These are phyloP conservation scores for Incumbomyces lentus DNA, from an alignment of 2,329 filamentous ascomycete genomes.

Conservation along the genomic window DNA sequence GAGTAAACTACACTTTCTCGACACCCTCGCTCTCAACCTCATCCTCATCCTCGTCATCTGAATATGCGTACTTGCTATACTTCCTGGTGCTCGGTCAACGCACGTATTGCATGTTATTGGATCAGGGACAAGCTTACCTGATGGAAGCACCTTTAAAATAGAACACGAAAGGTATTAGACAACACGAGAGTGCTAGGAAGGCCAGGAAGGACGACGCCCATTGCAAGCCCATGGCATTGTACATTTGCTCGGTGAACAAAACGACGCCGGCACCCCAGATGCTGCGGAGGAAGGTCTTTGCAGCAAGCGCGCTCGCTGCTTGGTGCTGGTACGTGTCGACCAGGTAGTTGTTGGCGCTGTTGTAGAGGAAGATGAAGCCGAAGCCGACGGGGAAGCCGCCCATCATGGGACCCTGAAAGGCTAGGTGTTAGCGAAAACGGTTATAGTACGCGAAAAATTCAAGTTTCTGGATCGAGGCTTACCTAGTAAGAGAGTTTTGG, in stretches of 20 bases:
- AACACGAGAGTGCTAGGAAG: conserved; percentile 67
- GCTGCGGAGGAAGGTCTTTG: conserved; percentile 79
- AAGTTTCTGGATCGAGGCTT: not conserved
- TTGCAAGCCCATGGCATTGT: conserved; percentile 58
- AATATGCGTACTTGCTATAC: conserved; percentile 63
- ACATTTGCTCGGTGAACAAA: conserved; percentile 77
- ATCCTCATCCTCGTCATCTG: conserved; percentile 35
- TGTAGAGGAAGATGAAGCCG: conserved; percentile 77
- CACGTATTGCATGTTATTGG: too few relatives aligned
- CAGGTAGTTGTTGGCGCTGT: conserved; percentile 66
- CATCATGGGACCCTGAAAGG: conserved; percentile 62
- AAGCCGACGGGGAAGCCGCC: conserved; percentile 66
- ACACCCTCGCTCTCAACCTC: not conserved
- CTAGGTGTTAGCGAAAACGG: conserved; percentile 34
- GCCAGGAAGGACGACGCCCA: conserved; percentile 66
- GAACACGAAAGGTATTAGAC: conserved; percentile 72
- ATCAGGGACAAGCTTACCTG: too few relatives aligned
- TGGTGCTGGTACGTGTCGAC: conserved; percentile 77
- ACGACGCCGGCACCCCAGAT: conserved; percentile 71
- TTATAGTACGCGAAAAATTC: too few relatives aligned
- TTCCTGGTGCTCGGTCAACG: too few relatives aligned
- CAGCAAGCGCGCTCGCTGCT: conserved; percentile 74
- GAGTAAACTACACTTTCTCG: conserved; percentile 3
- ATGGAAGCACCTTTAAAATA: conserved; percentile 67
- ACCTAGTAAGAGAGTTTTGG: not conserved